phyloP scores from a whole-genome alignment of 306 rosid species.

The Cucumis cinereus region DNA sequence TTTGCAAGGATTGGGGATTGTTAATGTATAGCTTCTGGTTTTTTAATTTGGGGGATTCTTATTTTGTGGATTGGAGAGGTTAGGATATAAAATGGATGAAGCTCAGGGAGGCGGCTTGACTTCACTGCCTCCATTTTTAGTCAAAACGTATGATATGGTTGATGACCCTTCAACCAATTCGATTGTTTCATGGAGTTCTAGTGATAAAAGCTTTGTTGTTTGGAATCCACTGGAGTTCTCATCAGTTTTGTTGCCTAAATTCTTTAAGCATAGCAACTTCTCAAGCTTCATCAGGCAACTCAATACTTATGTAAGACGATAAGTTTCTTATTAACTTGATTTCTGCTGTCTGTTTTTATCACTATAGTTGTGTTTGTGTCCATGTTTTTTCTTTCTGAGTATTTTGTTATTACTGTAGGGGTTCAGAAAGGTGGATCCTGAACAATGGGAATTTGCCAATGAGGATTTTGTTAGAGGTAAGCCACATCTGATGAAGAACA shows the following conservation, averaged over 20 bases:
- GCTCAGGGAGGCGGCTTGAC: slow-evolving; percentile 34
- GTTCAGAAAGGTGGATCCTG: slow-evolving; percentile 66
- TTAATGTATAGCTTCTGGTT: slow-evolving; percentile 16
- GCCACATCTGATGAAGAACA: slow-evolving; percentile 64
- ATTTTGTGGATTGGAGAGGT: slow-evolving; percentile 13
- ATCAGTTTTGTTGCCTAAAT: slow-evolving; percentile 49
- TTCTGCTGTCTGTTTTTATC: background rate
- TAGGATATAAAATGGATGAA: slow-evolving; percentile 53
- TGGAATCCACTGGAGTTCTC: slow-evolving; percentile 64
- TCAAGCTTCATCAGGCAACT: slow-evolving; percentile 91
- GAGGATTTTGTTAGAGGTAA: slow-evolving; percentile 67
- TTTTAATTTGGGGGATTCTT: slow-evolving; percentile 19
- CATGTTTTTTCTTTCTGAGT: background rate
- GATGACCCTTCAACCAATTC: slow-evolving; percentile 52
- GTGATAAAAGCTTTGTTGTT: slow-evolving; percentile 57
- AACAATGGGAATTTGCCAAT: slow-evolving; percentile 81
- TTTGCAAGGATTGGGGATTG: background rate
- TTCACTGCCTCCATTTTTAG: slow-evolving; percentile 67
- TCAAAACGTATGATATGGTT: slow-evolving; percentile 80
- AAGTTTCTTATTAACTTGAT: slow-evolving; percentile 4
- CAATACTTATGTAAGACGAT: slow-evolving; percentile 71
- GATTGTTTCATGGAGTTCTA: slow-evolving; percentile 62
- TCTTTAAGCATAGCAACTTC: slow-evolving; percentile 83
- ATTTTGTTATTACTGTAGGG: slow-evolving; percentile 36
- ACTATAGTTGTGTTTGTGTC: background rate